phyloP scores from a whole-genome alignment of 2,329 filamentous ascomycete species.

The Scopulariopsis brevicaulis region DNA sequence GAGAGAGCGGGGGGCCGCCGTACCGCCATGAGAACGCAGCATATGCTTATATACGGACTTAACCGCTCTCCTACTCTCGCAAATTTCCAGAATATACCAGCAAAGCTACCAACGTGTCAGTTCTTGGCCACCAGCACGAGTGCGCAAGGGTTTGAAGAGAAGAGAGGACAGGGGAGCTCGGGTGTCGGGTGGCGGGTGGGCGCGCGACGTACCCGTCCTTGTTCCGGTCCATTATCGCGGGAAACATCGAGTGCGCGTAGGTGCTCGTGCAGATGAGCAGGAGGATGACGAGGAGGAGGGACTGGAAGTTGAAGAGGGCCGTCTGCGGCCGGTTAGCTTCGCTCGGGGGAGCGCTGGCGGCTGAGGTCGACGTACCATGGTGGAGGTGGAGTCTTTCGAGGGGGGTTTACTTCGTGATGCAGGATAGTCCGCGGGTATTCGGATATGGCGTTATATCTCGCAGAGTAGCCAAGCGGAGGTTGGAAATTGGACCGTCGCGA shows the following conservation, averaged over 20 bases:
- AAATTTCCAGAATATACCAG: conserved; percentile 92
- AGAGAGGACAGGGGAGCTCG: neutral
- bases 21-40: conserved; percentile 90
- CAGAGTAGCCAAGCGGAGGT: neutral
- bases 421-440: neutral
- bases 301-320: conserved; percentile 98
- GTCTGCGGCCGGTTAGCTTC: conserved; percentile 22
- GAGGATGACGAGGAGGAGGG: conserved; percentile 84
- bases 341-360: neutral
- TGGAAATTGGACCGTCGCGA: neutral
- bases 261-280: conserved; percentile 93
- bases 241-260: conserved; percentile 85
- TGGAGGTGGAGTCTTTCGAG: neutral
- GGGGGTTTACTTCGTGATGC: neutral
- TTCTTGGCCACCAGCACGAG: too few species aligned
- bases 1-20: conserved; percentile 12
- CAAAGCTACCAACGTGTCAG: conserved; percentile 36
- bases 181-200: neutral
- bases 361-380: neutral
- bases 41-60: conserved; percentile 91
- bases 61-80: conserved; percentile 85
- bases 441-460: neutral
- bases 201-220: conserved; percentile 67
- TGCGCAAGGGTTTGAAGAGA: too few species aligned
- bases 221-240: conserved; percentile 81